Percentiles rank a stretch among this genome's conserved stretches.
Evolutionary conservation across 2,329 filamentous ascomycete genomes (phyloP).

Genomic region (Colletotrichum falcatum): DNA sequence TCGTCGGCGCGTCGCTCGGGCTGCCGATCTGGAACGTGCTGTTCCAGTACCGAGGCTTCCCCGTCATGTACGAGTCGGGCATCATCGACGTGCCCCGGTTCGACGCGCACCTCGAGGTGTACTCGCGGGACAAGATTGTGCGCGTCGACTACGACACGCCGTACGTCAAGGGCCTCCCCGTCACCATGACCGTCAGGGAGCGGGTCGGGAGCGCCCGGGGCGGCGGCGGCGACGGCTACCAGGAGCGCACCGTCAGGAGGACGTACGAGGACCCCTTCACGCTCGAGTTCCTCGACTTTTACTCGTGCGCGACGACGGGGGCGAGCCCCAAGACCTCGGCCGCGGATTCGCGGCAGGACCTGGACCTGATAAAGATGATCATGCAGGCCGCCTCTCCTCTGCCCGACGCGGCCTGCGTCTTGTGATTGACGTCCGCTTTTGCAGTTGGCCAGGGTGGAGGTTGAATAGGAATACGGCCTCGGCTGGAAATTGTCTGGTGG

Average conservation of each 20-base stretch:
- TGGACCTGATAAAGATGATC: conserved; percentile 48
- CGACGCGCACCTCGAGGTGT: conserved; percentile 65
- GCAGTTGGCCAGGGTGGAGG: not conserved
- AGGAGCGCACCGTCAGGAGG: conserved; percentile 53
- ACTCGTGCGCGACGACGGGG: conserved; percentile 43
- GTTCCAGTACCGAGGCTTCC: conserved; percentile 59
- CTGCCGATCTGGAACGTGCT: conserved; percentile 52
- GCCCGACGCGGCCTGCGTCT: not conserved
- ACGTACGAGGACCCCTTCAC: conserved; percentile 59
- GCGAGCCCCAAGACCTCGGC: conserved; percentile 46
- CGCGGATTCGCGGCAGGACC: conserved; percentile 46
- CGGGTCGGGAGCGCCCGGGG: conserved; percentile 46
- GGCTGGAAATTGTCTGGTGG: not conserved
- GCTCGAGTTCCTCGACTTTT: conserved; percentile 50
- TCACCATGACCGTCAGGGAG: conserved; percentile 61
- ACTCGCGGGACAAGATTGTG: conserved; percentile 64
- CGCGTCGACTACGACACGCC: conserved; percentile 67
- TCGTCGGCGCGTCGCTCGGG: conserved; percentile 49
- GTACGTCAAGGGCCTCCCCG: conserved; percentile 65
- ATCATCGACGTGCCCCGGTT: conserved; percentile 64
- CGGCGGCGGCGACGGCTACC: conserved; percentile 46
- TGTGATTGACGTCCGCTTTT: no score
- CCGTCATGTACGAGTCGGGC: conserved; percentile 68
- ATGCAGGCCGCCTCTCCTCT: conserved; percentile 3
- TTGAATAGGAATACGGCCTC: not conserved